Percentiles rank a stretch among this genome's conserved stretches.
phyloP scores from a whole-genome alignment of 257 asterid species.

The Nicotiana tabacum region DNA sequence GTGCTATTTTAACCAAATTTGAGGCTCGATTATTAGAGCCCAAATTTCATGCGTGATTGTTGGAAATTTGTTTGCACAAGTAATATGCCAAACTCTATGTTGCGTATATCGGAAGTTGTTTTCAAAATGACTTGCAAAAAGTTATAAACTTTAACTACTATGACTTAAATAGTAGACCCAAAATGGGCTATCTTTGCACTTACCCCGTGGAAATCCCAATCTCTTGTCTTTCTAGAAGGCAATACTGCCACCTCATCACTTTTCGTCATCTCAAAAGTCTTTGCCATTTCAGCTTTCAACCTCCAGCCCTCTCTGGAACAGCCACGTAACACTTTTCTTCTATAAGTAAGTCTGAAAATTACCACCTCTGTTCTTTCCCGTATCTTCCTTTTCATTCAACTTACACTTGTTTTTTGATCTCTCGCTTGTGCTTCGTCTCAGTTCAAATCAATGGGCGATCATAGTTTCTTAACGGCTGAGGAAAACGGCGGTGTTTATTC shows the following conservation, averaged over 20 bases:
- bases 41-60: no score
- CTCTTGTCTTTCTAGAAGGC: not conserved
- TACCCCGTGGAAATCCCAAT: not conserved
- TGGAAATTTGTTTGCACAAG: no score
- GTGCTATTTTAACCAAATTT: no score
- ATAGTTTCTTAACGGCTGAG: not conserved
- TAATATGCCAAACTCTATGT: no score
- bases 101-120: no score
- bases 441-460: constrained; percentile 28
- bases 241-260: not conserved
- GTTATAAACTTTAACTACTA: no score
- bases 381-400: not conserved
- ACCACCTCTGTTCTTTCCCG: not conserved
- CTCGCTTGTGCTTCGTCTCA: not conserved
- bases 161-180: no score
- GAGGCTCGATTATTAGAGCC: no score
- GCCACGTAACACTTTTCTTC: constrained; percentile 26
- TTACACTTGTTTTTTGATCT: not conserved
- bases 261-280: no score
- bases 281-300: not conserved
- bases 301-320: constrained; percentile 22
- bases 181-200: no score
- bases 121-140: no score
- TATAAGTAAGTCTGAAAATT: not conserved
- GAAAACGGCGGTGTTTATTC: not conserved